These are phyloP conservation scores for Clonostachys solani DNA, from an alignment of 2,329 filamentous ascomycete genomes.

Conservation along the genomic window DNA sequence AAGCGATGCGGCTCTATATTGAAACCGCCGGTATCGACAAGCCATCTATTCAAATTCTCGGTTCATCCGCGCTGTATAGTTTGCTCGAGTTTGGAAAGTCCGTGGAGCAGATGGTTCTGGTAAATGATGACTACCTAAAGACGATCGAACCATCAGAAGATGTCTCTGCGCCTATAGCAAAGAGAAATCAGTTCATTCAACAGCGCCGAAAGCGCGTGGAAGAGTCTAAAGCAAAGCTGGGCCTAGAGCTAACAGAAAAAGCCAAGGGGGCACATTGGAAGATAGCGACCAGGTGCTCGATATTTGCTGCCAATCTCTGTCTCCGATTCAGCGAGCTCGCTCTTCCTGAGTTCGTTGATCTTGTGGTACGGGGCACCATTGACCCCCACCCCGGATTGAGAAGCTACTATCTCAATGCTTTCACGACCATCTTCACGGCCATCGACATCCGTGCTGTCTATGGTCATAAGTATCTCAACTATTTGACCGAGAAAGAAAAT, in stretches of 20 bases:
- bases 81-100: constrained; percentile 90
- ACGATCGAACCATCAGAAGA: constrained; percentile 67
- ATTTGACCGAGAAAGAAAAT: constrained; percentile 71
- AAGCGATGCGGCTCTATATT: constrained; percentile 87
- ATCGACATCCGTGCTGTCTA: constrained; percentile 85
- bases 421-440: constrained; percentile 74
- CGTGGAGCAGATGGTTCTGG: constrained; percentile 79
- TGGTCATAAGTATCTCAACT: constrained; percentile 82
- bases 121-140: constrained; percentile 67
- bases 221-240: constrained; percentile 73
- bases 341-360: constrained; percentile 74
- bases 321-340: constrained; percentile 89
- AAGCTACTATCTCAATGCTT: constrained; percentile 73
- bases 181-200: constrained; percentile 65
- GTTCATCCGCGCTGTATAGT: constrained; percentile 74
- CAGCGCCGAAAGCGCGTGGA: constrained; percentile 76
- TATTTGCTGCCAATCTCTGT: constrained; percentile 86
- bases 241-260: constrained; percentile 74
- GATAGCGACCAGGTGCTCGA: constrained; percentile 82
- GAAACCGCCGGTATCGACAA: constrained; percentile 88
- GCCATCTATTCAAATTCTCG: constrained; percentile 87
- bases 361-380: constrained; percentile 78
- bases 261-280: constrained; percentile 91
- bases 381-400: constrained; percentile 87
- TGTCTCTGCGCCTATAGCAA: constrained; percentile 53